phyloP scores from a whole-genome alignment of 2,329 filamentous ascomycete genomes.

The Colletotrichum liriopes region DNA sequence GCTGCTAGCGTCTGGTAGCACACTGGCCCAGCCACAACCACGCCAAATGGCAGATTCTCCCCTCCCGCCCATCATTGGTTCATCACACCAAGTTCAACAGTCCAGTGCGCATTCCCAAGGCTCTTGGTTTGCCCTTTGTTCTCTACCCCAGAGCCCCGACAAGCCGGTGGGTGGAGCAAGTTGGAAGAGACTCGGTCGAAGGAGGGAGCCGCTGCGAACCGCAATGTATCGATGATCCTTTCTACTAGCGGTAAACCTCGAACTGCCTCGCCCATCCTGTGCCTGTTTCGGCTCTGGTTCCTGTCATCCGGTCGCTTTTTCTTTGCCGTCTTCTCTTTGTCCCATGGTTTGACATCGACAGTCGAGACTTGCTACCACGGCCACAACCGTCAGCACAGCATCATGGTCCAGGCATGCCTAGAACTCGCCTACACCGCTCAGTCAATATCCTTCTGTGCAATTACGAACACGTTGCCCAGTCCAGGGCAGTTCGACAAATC shows the following conservation, averaged over 20 bases:
- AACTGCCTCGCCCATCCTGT: constrained; percentile 7
- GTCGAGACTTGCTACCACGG: constrained; percentile 16
- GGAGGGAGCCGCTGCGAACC: constrained; percentile 25
- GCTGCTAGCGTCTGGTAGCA: constrained; percentile 22
- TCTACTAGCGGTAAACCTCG: not conserved
- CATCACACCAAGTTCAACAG: not conserved
- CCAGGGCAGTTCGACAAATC: not conserved
- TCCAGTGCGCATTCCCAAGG: constrained; percentile 1
- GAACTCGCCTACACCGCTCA: constrained; percentile 22
- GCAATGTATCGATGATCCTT: constrained; percentile 2
- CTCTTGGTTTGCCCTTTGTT: constrained; percentile 28
- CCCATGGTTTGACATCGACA: constrained; percentile 12
- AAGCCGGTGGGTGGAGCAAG: constrained; percentile 7
- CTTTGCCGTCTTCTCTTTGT: constrained; percentile 26
- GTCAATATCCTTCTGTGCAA: not conserved
- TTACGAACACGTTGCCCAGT: not conserved
- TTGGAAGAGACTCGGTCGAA: not conserved
- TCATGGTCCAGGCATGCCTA: constrained; percentile 9
- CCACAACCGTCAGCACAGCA: not conserved
- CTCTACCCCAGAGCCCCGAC: constrained; percentile 30
- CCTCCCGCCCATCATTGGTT: not conserved
- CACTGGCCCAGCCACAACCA: constrained; percentile 38
- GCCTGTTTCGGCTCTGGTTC: constrained; percentile 11
- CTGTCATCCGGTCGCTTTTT: constrained; percentile 1
- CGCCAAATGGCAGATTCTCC: constrained; percentile 20